phyloP scores from a whole-genome alignment of 768 basidiomycete species.

The Agaricus bisporus region DNA sequence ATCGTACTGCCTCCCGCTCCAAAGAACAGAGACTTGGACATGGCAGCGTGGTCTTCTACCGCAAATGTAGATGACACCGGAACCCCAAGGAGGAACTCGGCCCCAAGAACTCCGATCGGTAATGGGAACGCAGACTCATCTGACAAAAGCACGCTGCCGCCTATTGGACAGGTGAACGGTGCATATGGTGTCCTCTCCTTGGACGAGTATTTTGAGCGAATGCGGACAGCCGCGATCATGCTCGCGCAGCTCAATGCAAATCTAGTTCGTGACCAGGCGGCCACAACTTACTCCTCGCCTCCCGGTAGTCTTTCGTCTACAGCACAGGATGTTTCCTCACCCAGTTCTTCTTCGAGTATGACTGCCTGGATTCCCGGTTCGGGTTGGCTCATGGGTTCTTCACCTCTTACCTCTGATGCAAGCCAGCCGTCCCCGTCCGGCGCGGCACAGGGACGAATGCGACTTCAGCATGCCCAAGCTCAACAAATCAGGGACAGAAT shows the following conservation, averaged over 20 bases:
- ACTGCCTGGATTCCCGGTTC: conserved; percentile 50
- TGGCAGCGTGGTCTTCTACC: conserved; percentile 61
- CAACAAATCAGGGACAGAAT: conserved; percentile 89
- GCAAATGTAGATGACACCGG: conserved; percentile 17
- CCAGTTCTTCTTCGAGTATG: conserved; percentile 10
- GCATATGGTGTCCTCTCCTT: conserved; percentile 53
- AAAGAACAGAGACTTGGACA: conserved; percentile 87
- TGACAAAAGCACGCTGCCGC: background rate
- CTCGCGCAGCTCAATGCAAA: conserved; percentile 91
- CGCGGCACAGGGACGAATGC: conserved; percentile 44
- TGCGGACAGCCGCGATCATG: conserved; percentile 99
- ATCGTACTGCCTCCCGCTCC: conserved; percentile 77
- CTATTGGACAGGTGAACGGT: background rate
- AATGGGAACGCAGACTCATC: background rate
- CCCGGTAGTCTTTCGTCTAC: conserved; percentile 13
- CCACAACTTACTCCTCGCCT: conserved; percentile 9
- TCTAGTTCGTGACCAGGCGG: conserved; percentile 43
- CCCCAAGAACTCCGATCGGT: background rate
- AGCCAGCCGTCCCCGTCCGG: background rate
- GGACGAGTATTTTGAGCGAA: conserved; percentile 97
- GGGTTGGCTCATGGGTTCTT: conserved; percentile 36
- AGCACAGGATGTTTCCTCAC: conserved; percentile 6
- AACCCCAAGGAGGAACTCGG: background rate
- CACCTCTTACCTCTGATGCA: conserved; percentile 10
- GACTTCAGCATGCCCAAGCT: conserved; percentile 77